These are phyloP conservation scores for Botrytis hyacinthi DNA, from an alignment of 2,329 filamentous ascomycete species.

Conservation along the genomic window DNA sequence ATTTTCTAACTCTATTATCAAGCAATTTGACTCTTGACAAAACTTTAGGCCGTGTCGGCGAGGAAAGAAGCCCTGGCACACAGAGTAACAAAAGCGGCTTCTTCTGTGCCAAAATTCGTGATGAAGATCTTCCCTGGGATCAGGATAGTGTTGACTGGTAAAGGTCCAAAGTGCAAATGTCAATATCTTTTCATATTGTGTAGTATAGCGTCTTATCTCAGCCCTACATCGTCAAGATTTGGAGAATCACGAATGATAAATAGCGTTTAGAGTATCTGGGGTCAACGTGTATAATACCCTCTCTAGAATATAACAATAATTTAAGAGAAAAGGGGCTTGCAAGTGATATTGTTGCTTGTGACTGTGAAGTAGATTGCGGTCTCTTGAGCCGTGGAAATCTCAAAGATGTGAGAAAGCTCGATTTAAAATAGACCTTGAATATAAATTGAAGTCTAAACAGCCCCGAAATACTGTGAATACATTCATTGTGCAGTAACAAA, in stretches of 20 bases:
- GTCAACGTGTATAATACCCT: background rate
- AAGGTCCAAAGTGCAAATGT: background rate
- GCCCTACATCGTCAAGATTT: background rate
- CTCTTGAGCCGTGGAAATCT: background rate
- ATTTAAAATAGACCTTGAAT: too few relatives aligned
- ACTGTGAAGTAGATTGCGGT: background rate
- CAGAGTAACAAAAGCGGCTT: background rate
- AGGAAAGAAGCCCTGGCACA: background rate
- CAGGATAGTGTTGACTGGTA: background rate
- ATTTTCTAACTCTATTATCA: background rate
- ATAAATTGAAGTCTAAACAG: too few relatives aligned
- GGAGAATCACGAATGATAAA: background rate
- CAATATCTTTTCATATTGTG: background rate
- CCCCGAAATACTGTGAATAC: too few relatives aligned
- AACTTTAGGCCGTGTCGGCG: background rate
- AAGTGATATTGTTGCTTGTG: background rate
- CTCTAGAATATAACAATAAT: background rate
- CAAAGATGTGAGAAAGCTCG: too few relatives aligned
- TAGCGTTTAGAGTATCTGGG: background rate
- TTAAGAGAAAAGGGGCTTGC: background rate
- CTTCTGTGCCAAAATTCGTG: constrained; percentile 11
- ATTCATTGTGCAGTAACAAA: too few relatives aligned
- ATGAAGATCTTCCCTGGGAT: constrained; percentile 23
- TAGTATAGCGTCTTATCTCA: background rate
- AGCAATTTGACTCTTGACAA: background rate